phyloP scores from a whole-genome alignment of 2,329 filamentous ascomycete genomes.

The Dactylonectria estremocensis region DNA sequence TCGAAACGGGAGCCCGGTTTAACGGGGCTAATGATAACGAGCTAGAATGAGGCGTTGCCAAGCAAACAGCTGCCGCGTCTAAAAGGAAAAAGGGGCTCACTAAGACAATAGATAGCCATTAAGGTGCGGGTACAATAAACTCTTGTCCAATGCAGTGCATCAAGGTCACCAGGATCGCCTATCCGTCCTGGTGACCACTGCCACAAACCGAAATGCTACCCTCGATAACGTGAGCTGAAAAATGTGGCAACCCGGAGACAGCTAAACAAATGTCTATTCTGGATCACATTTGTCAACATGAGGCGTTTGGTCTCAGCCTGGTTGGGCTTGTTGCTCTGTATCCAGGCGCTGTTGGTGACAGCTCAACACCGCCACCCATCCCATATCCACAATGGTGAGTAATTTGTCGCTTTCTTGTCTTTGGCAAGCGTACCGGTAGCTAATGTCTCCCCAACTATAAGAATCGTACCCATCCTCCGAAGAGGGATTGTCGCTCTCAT shows the following conservation, averaged over 20 bases:
- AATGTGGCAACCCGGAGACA: not conserved
- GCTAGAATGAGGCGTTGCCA: constrained; percentile 10
- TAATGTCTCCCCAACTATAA: not conserved
- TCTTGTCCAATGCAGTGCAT: constrained; percentile 9
- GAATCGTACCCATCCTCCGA: not conserved
- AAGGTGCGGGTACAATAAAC: constrained; percentile 11
- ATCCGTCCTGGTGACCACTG: not conserved
- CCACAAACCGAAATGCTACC: constrained; percentile 3
- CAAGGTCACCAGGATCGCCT: not conserved
- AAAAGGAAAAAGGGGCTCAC: not conserved
- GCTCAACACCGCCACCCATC: not conserved
- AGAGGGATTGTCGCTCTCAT: not conserved
- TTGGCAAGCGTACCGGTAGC: not conserved
- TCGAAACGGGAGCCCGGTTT: not conserved
- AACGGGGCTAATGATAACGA: not conserved
- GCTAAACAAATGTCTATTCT: not conserved
- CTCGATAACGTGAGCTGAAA: constrained; percentile 4
- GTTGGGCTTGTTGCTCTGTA: constrained; percentile 14
- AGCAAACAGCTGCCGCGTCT: constrained; percentile 6
- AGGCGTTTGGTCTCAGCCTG: constrained; percentile 12
- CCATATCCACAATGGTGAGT: constrained; percentile 13
- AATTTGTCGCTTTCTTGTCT: not conserved
- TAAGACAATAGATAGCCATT: not conserved
- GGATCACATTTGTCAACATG: not conserved
- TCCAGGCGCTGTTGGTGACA: constrained; percentile 8